Evolutionary conservation across 1,284 basidiomycete genomes (phyloP), one percentile per base, ranked within the genome.

Genomic region (Lentinula novae-zelandiae): DNA sequence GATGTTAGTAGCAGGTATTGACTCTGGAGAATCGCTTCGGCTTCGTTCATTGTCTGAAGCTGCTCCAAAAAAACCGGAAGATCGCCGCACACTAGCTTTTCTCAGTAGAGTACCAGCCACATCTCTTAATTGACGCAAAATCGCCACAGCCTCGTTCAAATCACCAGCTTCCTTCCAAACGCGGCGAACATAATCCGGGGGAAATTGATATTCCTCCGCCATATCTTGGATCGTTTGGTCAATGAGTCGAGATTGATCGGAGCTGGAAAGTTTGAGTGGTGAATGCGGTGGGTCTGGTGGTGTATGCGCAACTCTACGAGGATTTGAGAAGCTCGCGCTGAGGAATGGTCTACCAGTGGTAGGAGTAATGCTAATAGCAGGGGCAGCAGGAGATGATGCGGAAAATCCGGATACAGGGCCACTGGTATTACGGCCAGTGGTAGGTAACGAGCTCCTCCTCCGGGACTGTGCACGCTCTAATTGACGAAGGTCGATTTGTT

Each of bases 91-190:
- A 31, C 27, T 40, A 40, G 46, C 40, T n/a, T 31, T n/a, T 34
- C 20, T 36, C 31, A 56, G 10, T 22, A 61, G 17, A 12, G 48
- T 9, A 20, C 33, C 49, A 20, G 46, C 48, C 48, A 52, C 31
- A 31, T 57, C 46, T 9, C 31, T 31, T 39, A 62, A 34, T 27
- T 59, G 22, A 22, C 39, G 34, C 22, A 62, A 48, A 12, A 62
- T 39, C 8, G n/a, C 40, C 31, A 39, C 61, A 15, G 61, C 53
- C 38, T 50, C 52, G 10, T 58, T 40, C 15, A 62, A 17, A 40
- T 53, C 51, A 5, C 57, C 61, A n/a, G 44, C 33, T 17, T 58
- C 34, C n/a, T 62, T 59, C 61, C 61, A 62, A 10, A 59, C 40
- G 7, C 33, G 33, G 8, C 40, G 33, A 3, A 62, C 61, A 54